Conservation (phyloP, 2,329 filamentous ascomycete species). For the Diaporthe capsici region DNA sequence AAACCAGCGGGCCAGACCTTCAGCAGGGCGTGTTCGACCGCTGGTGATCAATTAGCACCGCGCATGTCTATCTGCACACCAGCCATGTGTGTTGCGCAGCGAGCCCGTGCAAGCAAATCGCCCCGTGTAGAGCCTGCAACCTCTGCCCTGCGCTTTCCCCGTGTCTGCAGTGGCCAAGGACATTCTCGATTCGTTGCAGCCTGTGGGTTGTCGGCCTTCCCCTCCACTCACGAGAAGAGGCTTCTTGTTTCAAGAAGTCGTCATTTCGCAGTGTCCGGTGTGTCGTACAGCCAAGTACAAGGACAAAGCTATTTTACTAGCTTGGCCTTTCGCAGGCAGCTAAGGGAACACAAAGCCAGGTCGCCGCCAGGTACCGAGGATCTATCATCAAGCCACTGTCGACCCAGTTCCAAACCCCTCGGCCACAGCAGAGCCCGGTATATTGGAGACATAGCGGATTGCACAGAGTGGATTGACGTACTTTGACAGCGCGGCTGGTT, state of each 20-base stretch:
- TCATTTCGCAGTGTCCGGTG: constrained; percentile 21
- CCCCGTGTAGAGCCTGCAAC: background rate
- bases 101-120: background rate
- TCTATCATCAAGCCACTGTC: constrained; percentile 23
- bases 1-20: background rate
- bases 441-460: constrained; percentile 16
- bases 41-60: background rate
- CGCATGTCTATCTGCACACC: background rate
- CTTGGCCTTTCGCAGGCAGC: constrained; percentile 11
- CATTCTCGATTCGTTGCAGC: background rate
- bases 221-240: constrained; percentile 2
- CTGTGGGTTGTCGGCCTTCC: background rate
- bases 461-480: constrained; percentile 24
- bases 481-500: constrained; percentile 34
- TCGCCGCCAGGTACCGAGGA: constrained; percentile 15
- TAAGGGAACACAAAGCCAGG: constrained; percentile 31
- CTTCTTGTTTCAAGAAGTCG: constrained; percentile 11
- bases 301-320: constrained; percentile 23
- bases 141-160: background rate
- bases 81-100: background rate
- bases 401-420: constrained; percentile 10
- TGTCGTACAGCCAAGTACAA: constrained; percentile 17
- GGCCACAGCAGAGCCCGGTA: constrained; percentile 22
- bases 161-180: background rate
- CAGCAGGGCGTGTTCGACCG: background rate